Percentiles rank a stretch among this genome's conserved stretches.
These are phyloP conservation scores for Zygotorulaspora chibaensis DNA, from an alignment of 805 yeast genomes.

Conservation along the genomic window DNA sequence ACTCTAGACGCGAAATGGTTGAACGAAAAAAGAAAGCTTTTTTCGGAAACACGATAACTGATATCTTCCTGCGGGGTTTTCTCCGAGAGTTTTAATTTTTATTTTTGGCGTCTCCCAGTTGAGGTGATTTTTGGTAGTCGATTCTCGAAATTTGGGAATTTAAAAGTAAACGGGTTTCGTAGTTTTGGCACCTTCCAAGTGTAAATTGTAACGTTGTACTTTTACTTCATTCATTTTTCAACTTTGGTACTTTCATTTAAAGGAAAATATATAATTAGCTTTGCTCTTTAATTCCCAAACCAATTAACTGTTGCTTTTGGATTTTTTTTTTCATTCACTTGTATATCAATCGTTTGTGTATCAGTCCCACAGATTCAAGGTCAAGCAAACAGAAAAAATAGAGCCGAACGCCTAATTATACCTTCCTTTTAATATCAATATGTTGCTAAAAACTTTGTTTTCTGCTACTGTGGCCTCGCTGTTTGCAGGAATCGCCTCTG, in stretches of 20 bases:
- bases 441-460: slow-evolving; percentile 35
- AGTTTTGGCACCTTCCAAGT: background rate
- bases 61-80: slow-evolving; percentile 1
- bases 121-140: background rate
- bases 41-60: slow-evolving; percentile 11
- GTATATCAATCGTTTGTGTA: background rate
- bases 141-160: background rate
- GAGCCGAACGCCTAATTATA: background rate
- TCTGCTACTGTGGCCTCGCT: slow-evolving; percentile 36
- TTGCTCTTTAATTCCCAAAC: too few relatives aligned
- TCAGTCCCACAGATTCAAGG: background rate
- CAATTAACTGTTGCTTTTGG: too few relatives aligned
- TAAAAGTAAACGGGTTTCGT: background rate
- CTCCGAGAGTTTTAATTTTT: background rate
- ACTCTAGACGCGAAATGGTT: background rate
- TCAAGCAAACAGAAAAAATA: background rate
- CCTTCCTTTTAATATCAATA: slow-evolving; percentile 20
- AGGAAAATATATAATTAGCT: too few relatives aligned
- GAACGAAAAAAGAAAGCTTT: slow-evolving; percentile 5
- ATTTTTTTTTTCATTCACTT: too few relatives aligned
- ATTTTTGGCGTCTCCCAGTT: background rate
- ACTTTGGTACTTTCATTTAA: background rate
- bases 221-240: background rate
- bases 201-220: background rate
- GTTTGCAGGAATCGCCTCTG: slow-evolving; percentile 31